Conservation (phyloP, 2,329 filamentous ascomycete genomes). For the Fulvia fulva region DNA sequence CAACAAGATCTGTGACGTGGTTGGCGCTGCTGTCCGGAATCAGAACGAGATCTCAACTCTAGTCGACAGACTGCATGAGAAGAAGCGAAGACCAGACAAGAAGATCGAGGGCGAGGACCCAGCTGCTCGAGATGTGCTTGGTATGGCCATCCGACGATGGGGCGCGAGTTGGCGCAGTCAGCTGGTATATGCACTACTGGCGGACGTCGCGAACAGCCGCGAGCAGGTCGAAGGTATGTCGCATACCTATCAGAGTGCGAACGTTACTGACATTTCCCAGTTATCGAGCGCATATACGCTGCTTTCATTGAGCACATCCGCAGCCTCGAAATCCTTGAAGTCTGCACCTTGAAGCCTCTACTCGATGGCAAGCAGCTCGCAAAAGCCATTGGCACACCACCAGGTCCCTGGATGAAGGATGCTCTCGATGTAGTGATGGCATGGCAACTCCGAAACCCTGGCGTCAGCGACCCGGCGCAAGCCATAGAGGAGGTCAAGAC, state of each 20-base stretch:
- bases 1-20: slow-evolving; percentile 68
- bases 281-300: slow-evolving; percentile 50
- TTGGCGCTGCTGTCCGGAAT: slow-evolving; percentile 63
- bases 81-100: slow-evolving; percentile 44
- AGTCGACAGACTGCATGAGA: slow-evolving; percentile 52
- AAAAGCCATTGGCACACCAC: slow-evolving; percentile 61
- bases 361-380: slow-evolving; percentile 73
- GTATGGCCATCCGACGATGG: slow-evolving; percentile 72
- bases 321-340: slow-evolving; percentile 50
- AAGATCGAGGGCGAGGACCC: slow-evolving; percentile 41
- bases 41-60: slow-evolving; percentile 58
- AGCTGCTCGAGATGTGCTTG: slow-evolving; percentile 59
- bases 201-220: slow-evolving; percentile 51
- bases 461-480: slow-evolving; percentile 52
- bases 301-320: slow-evolving; percentile 51
- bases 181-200: slow-evolving; percentile 62
- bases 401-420: slow-evolving; percentile 78
- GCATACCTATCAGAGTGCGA: slow-evolving; percentile 7
- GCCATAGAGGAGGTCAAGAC: slow-evolving; percentile 45
- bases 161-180: slow-evolving; percentile 70
- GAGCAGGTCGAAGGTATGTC: slow-evolving; percentile 43
- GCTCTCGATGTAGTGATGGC: slow-evolving; percentile 76
- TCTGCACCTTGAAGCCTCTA: slow-evolving; percentile 46
- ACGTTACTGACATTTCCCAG: slow-evolving; percentile 25
- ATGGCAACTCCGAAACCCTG: slow-evolving; percentile 84